Conservation (phyloP, 768 basidiomycete species). For the Tulasnella sp. region DNA sequence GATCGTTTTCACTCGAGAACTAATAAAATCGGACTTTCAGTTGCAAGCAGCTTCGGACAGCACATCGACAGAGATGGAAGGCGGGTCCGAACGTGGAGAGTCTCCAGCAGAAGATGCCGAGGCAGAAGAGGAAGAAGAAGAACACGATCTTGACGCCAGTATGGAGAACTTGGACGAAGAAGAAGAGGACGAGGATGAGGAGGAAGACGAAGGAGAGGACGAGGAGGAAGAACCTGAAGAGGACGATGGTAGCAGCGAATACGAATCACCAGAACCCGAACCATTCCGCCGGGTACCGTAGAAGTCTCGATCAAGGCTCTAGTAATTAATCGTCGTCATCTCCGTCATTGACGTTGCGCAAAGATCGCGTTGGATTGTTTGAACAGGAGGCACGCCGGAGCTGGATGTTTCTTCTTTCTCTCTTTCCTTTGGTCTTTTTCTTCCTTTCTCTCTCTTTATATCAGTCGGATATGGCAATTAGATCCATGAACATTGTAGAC, state of each 20-base stretch:
- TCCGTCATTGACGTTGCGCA: neutral
- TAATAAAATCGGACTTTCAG: neutral
- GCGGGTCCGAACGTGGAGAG: constrained; percentile 20
- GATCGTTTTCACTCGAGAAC: neutral
- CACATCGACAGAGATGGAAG: constrained; percentile 28
- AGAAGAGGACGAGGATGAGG: constrained; percentile 30
- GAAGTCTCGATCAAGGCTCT: neutral
- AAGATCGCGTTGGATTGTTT: too few species aligned
- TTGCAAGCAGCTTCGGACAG: constrained; percentile 32
- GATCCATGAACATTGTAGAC: too few species aligned
- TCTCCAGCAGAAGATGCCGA: constrained; percentile 30
- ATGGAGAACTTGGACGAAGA: constrained; percentile 33
- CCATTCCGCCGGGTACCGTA: neutral
- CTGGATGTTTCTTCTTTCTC: too few species aligned
- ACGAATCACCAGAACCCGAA: constrained; percentile 18
- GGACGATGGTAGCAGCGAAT: constrained; percentile 15
- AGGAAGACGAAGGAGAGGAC: constrained; percentile 34
- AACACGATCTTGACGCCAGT: constrained; percentile 34
- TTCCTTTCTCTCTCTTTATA: too few species aligned
- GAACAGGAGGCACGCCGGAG: too few species aligned
- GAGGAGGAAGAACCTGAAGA: constrained; percentile 31
- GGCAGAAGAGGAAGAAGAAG: constrained; percentile 34
- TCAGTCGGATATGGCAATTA: too few species aligned
- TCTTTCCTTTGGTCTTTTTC: too few species aligned
- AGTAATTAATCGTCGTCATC: too few species aligned